Base-by-base conservation (phyloP, 2,329 filamentous ascomycete species). In the Pseudogymnoascus sp. region DNA sequence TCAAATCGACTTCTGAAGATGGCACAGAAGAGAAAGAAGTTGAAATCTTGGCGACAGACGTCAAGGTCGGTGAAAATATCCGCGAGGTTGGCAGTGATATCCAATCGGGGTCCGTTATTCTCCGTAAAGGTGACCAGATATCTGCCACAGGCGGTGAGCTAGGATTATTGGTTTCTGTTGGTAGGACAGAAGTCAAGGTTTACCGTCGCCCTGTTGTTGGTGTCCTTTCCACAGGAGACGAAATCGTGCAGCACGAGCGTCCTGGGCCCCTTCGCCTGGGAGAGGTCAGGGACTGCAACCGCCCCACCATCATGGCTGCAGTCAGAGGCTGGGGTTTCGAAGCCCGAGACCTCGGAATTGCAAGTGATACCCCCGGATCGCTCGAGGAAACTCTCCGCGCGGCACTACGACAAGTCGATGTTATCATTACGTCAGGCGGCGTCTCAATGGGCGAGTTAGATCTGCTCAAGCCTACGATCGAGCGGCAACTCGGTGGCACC, bases 381-480 rank as follows among this genome's bases (percentile, higher is more conserved):
- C 82, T 99, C 0, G 93, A 98, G 73, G 80, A 89, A 71, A 86
- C 83, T 2, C 82, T 99, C 8, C 88, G 93, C 2, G 82, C 85
- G 64, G 91, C 89, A 0, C 80, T 98, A 66, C 84, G 90, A 19
- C 79, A 80, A 60, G 87, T 88, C 25, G 93, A 97, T 72, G 79
- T 98, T 11, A 83, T 99, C 65, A 86, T 99, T 71, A 98, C 95
- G 14, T 93, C 90, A 0, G 95, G 95, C 21, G 95, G 95, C 60
- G 95, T 98, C 19, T 96, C 91, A 8, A 99, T 99, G 95, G 95
- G 95, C 64, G 95, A 99, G 77, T 85, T 97, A 2, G 95, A 99
- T 75, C 87, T 99, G 6, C 85, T 99, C 19, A 99, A 99, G 75
- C 93, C 95, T 0, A 98, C 93, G 0, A 90, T 99, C 71, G 95